Evolutionary conservation across 768 basidiomycete genomes (phyloP).

Genomic region (Collybia sp.): DNA sequence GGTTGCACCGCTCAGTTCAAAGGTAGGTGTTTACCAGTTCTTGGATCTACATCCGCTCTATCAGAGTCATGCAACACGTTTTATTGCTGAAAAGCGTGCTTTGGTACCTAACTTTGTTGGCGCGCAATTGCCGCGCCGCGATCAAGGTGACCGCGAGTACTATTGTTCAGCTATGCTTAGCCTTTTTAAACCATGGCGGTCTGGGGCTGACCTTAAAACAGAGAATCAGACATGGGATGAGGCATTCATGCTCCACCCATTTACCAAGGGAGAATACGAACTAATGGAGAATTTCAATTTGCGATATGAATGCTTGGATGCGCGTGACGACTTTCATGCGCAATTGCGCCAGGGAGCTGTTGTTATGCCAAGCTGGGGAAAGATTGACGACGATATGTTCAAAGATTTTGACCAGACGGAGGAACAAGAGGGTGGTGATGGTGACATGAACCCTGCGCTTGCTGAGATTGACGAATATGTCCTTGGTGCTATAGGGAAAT

Average conservation of each 20-base stretch:
- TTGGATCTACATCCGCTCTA: not conserved
- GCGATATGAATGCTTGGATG: slow-evolving; percentile 23
- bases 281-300: slow-evolving; percentile 20
- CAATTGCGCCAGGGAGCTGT: slow-evolving; percentile 8
- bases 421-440: not conserved
- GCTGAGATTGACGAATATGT: not conserved
- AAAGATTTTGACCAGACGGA: slow-evolving; percentile 1
- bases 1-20: too few species aligned
- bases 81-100: not conserved
- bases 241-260: slow-evolving; percentile 8
- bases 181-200: slow-evolving; percentile 21
- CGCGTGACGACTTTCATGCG: slow-evolving; percentile 20
- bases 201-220: slow-evolving; percentile 12
- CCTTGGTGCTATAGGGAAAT: not conserved
- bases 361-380: not conserved
- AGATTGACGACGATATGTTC: not conserved
- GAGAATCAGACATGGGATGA: slow-evolving; percentile 12
- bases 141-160: slow-evolving; percentile 24
- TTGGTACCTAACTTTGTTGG: slow-evolving; percentile 22
- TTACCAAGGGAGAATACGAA: slow-evolving; percentile 7
- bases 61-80: not conserved
- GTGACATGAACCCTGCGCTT: not conserved
- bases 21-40: slow-evolving; percentile 1
- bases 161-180: slow-evolving; percentile 21
- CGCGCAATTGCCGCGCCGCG: slow-evolving; percentile 14